Base-by-base conservation (phyloP, 768 basidiomycete species). In the Russula lepida region DNA sequence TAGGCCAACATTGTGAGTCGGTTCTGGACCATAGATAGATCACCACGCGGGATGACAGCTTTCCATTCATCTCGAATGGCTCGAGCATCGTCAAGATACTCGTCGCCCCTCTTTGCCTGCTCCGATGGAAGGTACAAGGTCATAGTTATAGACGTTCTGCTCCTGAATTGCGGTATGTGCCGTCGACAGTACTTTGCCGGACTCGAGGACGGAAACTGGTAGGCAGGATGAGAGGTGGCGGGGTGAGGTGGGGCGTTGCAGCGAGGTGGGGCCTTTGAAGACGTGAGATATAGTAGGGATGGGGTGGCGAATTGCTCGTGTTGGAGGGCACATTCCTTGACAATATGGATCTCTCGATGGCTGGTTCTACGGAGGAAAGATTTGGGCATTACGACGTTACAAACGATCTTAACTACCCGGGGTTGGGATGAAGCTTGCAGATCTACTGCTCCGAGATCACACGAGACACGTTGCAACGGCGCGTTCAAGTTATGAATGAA, bases 41-140 rank as follows among this genome's bases (percentile, higher is more conserved):
- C 61, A 17, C 28, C 19, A 8, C 51, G 51, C 11, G 56, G 61
- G 28, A 62, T 58, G 4, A 58, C 8, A n/a, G 7, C 35, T 32
- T 28, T 58, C 61, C 56, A 62, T 25, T 25, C 35, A 13, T 62
- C 56, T 13, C 61, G 61, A 47, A 62, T 37, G 39, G 39, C 21
- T 23, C 62, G 52, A 33, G 62, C 62, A 41, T 54, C 21, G 19
- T 54, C 52, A 27, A 63, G 62, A 48, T 32, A 63, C 11, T 25
- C 37, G 32, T 63, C 62, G 37, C 62, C 62, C 19, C 37, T 62
- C 43, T 23, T 57, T 7, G 44, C 50, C 51, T 47, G 55, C 11
- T 28, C 27, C 11, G 60, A 62, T n/a, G 43, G 56, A 28, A 56
- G 43, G 39, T 53, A 57, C 48, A 43, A 25, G 8, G 59, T 25